Evolutionary conservation across 257 asterid species (phyloP).

Genomic region (Solanum gracilifrons): DNA sequence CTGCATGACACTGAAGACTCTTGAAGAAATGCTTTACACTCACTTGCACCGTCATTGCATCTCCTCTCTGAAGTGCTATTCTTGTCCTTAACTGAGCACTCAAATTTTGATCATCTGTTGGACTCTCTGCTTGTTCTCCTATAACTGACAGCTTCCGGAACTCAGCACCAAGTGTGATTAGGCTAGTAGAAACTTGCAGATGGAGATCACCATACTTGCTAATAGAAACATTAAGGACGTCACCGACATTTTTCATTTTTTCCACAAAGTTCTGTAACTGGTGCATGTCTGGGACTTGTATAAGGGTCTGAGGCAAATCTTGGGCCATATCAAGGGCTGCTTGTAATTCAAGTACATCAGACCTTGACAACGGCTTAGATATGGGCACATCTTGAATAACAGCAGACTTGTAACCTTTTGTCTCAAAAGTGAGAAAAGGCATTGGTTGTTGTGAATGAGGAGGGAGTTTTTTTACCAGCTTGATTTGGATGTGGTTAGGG

Average conservation of each 20-base stretch:
- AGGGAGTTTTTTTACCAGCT: constrained; percentile 65
- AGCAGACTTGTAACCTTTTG: constrained; percentile 66
- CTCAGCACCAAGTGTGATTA: constrained; percentile 70
- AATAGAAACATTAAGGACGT: constrained; percentile 60
- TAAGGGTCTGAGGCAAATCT: constrained; percentile 60
- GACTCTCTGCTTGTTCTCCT: constrained; percentile 56
- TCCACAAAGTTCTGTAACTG: constrained; percentile 58
- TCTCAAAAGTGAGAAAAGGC: constrained; percentile 78
- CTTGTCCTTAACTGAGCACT: constrained; percentile 48
- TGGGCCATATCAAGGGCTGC: constrained; percentile 53
- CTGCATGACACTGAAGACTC: constrained; percentile 66
- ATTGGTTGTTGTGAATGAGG: constrained; percentile 58
- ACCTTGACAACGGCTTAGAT: constrained; percentile 74
- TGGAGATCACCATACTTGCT: constrained; percentile 76
- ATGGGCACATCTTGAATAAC: constrained; percentile 94
- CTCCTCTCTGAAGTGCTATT: constrained; percentile 62
- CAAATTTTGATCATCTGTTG: constrained; percentile 25
- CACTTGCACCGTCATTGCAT: constrained; percentile 74
- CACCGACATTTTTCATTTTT: constrained; percentile 79
- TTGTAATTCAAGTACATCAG: constrained; percentile 61
- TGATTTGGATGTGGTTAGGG: constrained; percentile 48
- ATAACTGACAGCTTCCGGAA: constrained; percentile 55
- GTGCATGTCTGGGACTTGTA: constrained; percentile 52
- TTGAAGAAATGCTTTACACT: constrained; percentile 82
- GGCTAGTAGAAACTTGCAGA: constrained; percentile 58